Evolutionary conservation across 306 rosid genomes (phyloP).

Genomic region (Casuarina equisetifolia): DNA sequence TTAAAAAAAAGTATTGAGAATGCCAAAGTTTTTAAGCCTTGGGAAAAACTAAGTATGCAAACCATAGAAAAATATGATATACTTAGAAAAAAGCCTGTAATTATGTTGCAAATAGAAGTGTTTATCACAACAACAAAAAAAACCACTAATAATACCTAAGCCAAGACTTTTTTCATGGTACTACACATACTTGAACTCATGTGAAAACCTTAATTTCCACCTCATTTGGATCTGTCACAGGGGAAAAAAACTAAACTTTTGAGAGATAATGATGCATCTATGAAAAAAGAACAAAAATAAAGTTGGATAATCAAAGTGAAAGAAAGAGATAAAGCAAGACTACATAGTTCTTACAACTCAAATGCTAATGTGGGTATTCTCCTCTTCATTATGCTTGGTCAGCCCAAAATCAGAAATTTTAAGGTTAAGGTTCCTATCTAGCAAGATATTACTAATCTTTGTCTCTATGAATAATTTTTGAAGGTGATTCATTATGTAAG

Average conservation of each 20-base stretch:
- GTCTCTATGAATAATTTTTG: too few species aligned
- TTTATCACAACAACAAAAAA: too few species aligned
- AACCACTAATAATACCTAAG: background rate
- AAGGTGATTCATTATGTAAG: too few species aligned
- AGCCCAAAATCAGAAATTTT: conserved; percentile 82
- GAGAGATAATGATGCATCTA: background rate
- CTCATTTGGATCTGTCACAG: background rate
- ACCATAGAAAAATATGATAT: too few species aligned
- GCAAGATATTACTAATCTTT: background rate
- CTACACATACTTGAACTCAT: background rate
- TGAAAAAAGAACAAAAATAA: too few species aligned
- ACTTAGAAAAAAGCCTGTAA: too few species aligned
- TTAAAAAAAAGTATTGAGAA: background rate
- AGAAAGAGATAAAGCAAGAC: background rate
- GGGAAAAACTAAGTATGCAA: background rate
- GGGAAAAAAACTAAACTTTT: background rate
- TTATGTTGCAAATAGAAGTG: background rate
- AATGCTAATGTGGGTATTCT: conserved; percentile 26
- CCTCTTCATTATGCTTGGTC: conserved; percentile 73
- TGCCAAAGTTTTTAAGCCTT: too few species aligned
- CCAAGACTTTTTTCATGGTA: background rate
- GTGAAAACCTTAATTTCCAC: background rate
- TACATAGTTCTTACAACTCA: conserved; percentile 54
- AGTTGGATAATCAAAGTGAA: background rate
- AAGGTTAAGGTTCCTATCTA: conserved; percentile 59